Evolutionary conservation across 2,329 filamentous ascomycete species (phyloP), one percentile per base, ranked within the genome.

Genomic region (Colletotrichum limetticola): DNA sequence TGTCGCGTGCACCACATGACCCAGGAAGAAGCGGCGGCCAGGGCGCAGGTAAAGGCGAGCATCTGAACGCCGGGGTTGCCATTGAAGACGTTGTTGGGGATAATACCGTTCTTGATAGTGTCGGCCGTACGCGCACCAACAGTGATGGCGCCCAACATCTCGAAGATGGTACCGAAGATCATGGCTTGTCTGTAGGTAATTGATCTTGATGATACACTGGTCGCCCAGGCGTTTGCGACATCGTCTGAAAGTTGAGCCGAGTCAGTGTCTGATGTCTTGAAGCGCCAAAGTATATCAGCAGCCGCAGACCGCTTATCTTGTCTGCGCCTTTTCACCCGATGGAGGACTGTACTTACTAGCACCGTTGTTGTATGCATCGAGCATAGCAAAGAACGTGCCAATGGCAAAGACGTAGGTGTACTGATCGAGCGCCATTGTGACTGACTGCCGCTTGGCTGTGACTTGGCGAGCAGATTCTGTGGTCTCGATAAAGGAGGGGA

Each of bases 171-270:
- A 60, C 91, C 89, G 60, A 93, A 84, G 42, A 92, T 77, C 90
- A 92, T 92, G 75, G 91, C 92, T 83, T 92, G 90, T 76, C 89
- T 83, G 84, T 94, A 93, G 2, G 91, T 86, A 78, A 94, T 87
- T 76, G 93, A 95, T 66, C 93, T 86, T n/a, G 93, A 95, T 24
- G 93, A 95, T 72, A 95, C 93, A 58, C 90, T 92, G 77, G 94
- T 95, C 8, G 93, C 93, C 92, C 93, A 95, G 63, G 93, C 86
- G 84, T 96, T 96, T 79, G 94, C 93, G 70, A 96, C 93, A 92
- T 95, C 94, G 83, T 95, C 91, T 92, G 72, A 49, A 65, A 37
- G 65, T 61, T 68, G n/a, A 19, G 30, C 3, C 46, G 60, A 55
- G 66, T 70, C 49, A 72, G 66, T 37, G 30, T 46, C 59, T 64